Conservation (phyloP, 345 rosid species). For the Dimocarpus longan region DNA sequence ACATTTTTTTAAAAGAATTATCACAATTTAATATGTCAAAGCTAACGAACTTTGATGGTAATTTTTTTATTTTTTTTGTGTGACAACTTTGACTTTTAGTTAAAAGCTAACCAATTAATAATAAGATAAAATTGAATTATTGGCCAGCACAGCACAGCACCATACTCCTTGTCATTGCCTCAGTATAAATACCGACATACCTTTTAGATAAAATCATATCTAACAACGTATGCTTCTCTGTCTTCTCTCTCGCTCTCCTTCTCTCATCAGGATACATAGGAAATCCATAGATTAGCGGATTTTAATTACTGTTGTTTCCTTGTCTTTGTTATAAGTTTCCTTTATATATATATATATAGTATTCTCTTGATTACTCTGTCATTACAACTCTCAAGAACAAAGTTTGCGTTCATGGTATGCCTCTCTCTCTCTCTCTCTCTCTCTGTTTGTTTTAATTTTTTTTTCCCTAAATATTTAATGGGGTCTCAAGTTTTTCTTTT, state of each 20-base stretch:
- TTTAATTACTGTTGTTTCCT: neutral
- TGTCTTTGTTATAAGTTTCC: neutral
- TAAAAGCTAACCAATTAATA: neutral
- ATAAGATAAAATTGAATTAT: neutral
- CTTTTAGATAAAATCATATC: neutral
- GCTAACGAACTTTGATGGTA: neutral
- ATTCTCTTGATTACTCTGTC: neutral
- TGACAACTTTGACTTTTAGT: no score
- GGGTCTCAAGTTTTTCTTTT: neutral
- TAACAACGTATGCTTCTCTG: no score
- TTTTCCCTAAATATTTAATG: neutral
- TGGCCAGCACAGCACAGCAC: neutral
- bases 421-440: neutral
- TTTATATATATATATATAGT: no score
- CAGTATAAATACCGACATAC: neutral
- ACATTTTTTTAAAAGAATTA: no score
- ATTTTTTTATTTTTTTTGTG: no score
- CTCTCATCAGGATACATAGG: neutral
- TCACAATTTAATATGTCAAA: no score
- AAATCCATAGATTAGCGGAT: slow-evolving; percentile 8
- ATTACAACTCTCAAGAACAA: neutral
- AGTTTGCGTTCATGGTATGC: slow-evolving; percentile 22
- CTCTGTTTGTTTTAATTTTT: neutral
- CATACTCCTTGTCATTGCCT: neutral
- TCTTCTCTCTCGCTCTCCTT: no score